A percentile compares a stretch with the other conserved stretches of the same genome.
These are phyloP conservation scores for Dovyalis caffra DNA, from an alignment of 345 rosid species.

Conservation along the genomic window DNA sequence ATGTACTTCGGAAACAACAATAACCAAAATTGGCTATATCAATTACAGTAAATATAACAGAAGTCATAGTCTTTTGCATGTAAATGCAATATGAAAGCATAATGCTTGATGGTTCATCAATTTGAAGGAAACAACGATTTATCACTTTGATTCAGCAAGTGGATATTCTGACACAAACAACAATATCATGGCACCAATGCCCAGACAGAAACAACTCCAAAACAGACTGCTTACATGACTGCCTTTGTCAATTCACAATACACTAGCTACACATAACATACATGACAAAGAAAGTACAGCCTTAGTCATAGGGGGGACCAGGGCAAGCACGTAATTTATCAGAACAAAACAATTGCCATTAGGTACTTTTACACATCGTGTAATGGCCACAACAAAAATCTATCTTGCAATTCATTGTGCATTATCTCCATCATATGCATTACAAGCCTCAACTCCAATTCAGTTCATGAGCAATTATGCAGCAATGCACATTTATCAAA, in stretches of 20 bases:
- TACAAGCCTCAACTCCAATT: background rate
- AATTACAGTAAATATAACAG: background rate
- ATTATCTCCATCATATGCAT: background rate
- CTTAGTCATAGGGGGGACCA: background rate
- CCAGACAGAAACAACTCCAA: background rate
- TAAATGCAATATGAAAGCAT: background rate
- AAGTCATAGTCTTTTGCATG: background rate
- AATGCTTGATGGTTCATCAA: background rate
- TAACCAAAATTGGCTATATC: background rate
- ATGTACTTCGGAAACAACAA: background rate
- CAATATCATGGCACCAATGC: background rate
- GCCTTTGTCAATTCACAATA: background rate
- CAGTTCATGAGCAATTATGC: background rate
- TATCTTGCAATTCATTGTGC: background rate
- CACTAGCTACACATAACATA: background rate
- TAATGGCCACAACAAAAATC: background rate
- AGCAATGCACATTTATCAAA: background rate
- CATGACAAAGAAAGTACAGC: background rate
- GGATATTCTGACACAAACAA: background rate
- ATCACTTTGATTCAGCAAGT: too few species aligned
- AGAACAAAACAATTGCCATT: background rate
- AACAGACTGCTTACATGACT: background rate
- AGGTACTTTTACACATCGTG: background rate
- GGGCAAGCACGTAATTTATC: background rate
- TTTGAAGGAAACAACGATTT: background rate